Evolutionary conservation across 208 protist genomes (phyloP).

Genomic region (Acanthamoeba castellanii): DNA sequence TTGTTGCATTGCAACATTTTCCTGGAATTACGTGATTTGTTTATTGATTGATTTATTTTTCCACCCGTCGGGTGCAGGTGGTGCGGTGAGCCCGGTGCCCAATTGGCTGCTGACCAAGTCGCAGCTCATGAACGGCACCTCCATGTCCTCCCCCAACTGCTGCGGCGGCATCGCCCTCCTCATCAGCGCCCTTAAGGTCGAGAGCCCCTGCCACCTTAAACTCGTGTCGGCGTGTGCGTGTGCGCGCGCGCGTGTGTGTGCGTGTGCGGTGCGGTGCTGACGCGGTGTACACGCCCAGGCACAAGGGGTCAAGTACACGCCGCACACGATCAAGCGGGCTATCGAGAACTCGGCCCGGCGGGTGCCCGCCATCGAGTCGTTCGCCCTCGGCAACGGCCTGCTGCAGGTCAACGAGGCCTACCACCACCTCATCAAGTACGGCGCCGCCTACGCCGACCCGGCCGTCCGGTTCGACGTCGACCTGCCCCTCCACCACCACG

Average conservation of each 20-base stretch:
- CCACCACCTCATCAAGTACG: constrained; percentile 59
- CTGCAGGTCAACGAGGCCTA: constrained; percentile 75
- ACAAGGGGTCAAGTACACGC: constrained; percentile 49
- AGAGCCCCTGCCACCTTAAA: background rate
- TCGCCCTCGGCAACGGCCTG: constrained; percentile 69
- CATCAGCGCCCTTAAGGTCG: constrained; percentile 78
- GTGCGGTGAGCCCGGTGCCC: constrained; percentile 80
- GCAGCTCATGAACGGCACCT: constrained; percentile 89
- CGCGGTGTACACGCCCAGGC: constrained; percentile 35
- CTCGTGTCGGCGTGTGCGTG: background rate
- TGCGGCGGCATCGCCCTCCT: constrained; percentile 84
- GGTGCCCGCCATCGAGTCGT: background rate
- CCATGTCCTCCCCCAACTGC: constrained; percentile 87
- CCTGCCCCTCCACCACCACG: constrained; percentile 33
- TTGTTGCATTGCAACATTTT: background rate
- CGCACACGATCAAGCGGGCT: constrained; percentile 15
- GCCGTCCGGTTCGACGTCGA: constrained; percentile 58
- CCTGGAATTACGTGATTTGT: background rate
- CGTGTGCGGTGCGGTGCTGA: too few species aligned
- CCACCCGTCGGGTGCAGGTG: constrained; percentile 77
- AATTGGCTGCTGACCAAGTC: constrained; percentile 78
- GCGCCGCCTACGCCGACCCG: constrained; percentile 54
- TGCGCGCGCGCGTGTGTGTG: background rate
- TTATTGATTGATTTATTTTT: background rate
- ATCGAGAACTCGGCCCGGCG: constrained; percentile 46